Evolutionary conservation across 2,329 filamentous ascomycete genomes (phyloP).

Genomic region (Fusarium poae): DNA sequence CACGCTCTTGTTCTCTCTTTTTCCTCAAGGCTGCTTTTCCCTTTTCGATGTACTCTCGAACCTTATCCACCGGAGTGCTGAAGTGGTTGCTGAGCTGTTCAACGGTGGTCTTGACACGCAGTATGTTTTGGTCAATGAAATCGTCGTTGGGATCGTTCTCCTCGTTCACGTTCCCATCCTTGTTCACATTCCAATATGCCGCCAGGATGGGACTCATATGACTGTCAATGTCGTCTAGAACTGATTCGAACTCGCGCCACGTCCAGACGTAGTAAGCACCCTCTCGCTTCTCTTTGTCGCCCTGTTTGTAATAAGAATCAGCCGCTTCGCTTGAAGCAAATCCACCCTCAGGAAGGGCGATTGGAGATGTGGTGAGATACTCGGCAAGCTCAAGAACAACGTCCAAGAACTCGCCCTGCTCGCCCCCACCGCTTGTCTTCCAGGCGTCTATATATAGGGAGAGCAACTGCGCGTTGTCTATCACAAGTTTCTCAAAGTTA

Average conservation of each 20-base stretch:
- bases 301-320: constrained; percentile 81
- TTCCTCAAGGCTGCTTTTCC: constrained; percentile 77
- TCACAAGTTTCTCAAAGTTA: constrained; percentile 97
- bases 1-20: constrained; percentile 79
- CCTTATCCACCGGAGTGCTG: constrained; percentile 76
- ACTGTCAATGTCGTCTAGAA: constrained; percentile 66
- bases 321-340: constrained; percentile 93
- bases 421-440: constrained; percentile 64
- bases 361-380: constrained; percentile 81
- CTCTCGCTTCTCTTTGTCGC: constrained; percentile 85
- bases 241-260: constrained; percentile 82
- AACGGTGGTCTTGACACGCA: constrained; percentile 77
- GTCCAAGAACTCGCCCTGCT: constrained; percentile 78
- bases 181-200: constrained; percentile 84
- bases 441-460: constrained; percentile 90
- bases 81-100: constrained; percentile 81
- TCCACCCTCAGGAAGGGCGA: constrained; percentile 76
- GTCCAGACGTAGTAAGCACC: constrained; percentile 98
- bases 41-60: constrained; percentile 73
- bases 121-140: constrained; percentile 92
- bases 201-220: constrained; percentile 80
- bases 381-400: constrained; percentile 85
- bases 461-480: constrained; percentile 89
- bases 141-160: constrained; percentile 92
- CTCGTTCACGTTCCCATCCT: constrained; percentile 87